Evolutionary conservation across 2,329 filamentous ascomycete genomes (phyloP).

Genomic region (Microthyrium microscopicum): DNA sequence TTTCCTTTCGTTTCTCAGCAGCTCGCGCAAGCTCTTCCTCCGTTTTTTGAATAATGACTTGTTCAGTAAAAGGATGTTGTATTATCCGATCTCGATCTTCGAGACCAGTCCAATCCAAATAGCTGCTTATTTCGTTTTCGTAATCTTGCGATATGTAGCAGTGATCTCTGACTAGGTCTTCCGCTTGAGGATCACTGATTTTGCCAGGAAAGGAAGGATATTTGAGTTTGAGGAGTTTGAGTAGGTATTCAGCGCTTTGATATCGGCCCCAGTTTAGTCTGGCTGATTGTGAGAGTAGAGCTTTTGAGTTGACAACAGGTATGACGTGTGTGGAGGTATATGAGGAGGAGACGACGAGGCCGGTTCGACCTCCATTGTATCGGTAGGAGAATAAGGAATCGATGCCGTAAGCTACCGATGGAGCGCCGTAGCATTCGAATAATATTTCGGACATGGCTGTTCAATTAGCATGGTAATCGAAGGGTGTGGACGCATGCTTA

Average conservation of each 20-base stretch:
- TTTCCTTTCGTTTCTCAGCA: slow-evolving; percentile 89
- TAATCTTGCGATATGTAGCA: slow-evolving; percentile 81
- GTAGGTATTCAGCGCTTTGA: slow-evolving; percentile 76
- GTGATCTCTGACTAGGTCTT: slow-evolving; percentile 73
- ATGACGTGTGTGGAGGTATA: slow-evolving; percentile 92
- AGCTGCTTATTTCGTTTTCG: slow-evolving; percentile 56
- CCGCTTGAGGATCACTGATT: slow-evolving; percentile 70
- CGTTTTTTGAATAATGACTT: slow-evolving; percentile 76
- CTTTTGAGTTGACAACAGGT: slow-evolving; percentile 74
- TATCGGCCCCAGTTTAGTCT: slow-evolving; percentile 89
- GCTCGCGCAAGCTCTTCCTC: slow-evolving; percentile 83
- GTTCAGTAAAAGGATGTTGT: slow-evolving; percentile 87
- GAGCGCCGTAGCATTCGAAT: slow-evolving; percentile 88
- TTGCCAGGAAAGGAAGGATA: slow-evolving; percentile 82
- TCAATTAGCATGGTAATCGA: slow-evolving; percentile 3
- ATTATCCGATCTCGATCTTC: slow-evolving; percentile 80
- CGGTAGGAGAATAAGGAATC: slow-evolving; percentile 93
- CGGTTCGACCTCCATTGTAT: slow-evolving; percentile 76
- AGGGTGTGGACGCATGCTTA: slow-evolving; percentile 29
- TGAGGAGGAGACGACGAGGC: slow-evolving; percentile 79
- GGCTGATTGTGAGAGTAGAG: slow-evolving; percentile 69
- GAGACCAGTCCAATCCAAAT: slow-evolving; percentile 79
- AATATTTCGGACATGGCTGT: slow-evolving; percentile 91
- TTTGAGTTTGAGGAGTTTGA: slow-evolving; percentile 78
- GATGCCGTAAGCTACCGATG: slow-evolving; percentile 82